Percentiles rank a stretch among this genome's conserved stretches.
These are phyloP conservation scores for Crithidia thermophila DNA, from an alignment of 208 protist species.

Conservation along the genomic window DNA sequence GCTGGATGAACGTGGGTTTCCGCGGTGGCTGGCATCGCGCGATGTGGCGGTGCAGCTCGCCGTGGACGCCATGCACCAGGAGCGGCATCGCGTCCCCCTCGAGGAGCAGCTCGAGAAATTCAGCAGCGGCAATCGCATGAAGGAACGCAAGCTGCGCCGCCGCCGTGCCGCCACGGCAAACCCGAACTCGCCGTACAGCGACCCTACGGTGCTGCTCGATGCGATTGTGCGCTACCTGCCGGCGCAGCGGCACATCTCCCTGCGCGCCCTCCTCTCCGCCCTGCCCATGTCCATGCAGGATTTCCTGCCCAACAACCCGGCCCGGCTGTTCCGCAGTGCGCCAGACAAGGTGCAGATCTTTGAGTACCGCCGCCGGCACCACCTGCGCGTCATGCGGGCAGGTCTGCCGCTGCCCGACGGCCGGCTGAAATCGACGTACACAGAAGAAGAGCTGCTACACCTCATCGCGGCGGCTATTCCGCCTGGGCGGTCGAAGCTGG, in stretches of 20 bases:
- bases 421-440: conserved; percentile 46
- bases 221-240: conserved; percentile 59
- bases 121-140: conserved; percentile 11
- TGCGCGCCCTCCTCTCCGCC: conserved; percentile 35
- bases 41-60: conserved; percentile 21
- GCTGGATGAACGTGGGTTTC: conserved; percentile 22
- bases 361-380: conserved; percentile 51
- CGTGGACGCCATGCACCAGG: neutral
- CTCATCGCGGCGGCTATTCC: conserved; percentile 45
- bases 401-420: conserved; percentile 60
- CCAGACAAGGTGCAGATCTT: conserved; percentile 61
- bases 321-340: conserved; percentile 38
- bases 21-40: conserved; percentile 15
- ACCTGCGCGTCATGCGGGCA: conserved; percentile 48
- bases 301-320: conserved; percentile 44
- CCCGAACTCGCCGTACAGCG: conserved; percentile 51
- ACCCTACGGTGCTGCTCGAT: conserved; percentile 43
- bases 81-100: neutral
- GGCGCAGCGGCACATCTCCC: conserved; percentile 34
- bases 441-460: conserved; percentile 48
- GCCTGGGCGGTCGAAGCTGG: conserved; percentile 18
- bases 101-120: conserved; percentile 48
- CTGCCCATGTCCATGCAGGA: conserved; percentile 44
- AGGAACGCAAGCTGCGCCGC: conserved; percentile 40
- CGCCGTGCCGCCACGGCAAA: conserved; percentile 39